These are phyloP conservation scores for Candida gorgasii DNA, from an alignment of 805 yeast species.

Conservation along the genomic window DNA sequence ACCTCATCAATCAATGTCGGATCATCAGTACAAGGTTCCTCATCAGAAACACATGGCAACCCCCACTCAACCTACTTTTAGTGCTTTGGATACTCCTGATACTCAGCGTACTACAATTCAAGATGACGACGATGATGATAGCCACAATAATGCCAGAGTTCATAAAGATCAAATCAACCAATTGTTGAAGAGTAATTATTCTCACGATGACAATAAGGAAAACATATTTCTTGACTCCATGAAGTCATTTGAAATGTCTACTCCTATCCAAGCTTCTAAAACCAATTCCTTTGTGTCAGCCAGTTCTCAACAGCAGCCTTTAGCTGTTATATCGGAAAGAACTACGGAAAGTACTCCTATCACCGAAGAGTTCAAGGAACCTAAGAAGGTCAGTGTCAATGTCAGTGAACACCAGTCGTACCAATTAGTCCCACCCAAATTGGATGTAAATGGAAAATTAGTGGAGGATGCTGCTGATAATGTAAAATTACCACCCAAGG, in stretches of 20 bases:
- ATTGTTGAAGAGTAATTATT: slow-evolving; percentile 14
- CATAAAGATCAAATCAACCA: slow-evolving; percentile 34
- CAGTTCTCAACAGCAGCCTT: slow-evolving; percentile 21
- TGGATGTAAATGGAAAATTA: slow-evolving; percentile 33
- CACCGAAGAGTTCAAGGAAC: slow-evolving; percentile 7
- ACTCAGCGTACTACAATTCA: slow-evolving; percentile 47
- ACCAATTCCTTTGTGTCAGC: slow-evolving; percentile 13
- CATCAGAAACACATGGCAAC: slow-evolving; percentile 17
- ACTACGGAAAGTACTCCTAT: slow-evolving; percentile 31
- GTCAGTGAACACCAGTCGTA: slow-evolving; percentile 15
- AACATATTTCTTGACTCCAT: slow-evolving; percentile 41
- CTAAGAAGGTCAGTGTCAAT: too few relatives aligned
- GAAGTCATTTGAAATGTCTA: slow-evolving; percentile 30
- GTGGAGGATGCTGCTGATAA: slow-evolving; percentile 19
- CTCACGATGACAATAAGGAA: slow-evolving; percentile 46
- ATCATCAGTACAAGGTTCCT: neutral
- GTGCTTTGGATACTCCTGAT: slow-evolving; percentile 41
- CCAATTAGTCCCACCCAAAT: slow-evolving; percentile 34
- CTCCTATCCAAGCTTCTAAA: slow-evolving; percentile 27
- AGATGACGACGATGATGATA: slow-evolving; percentile 39
- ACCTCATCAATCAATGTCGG: neutral
- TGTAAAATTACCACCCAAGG: slow-evolving; percentile 27
- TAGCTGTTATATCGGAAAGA: slow-evolving; percentile 34
- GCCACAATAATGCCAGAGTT: slow-evolving; percentile 27
- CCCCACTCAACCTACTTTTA: slow-evolving; percentile 23